Conservation (phyloP, 2,329 filamentous ascomycete genomes). For the Beauveria australis region DNA sequence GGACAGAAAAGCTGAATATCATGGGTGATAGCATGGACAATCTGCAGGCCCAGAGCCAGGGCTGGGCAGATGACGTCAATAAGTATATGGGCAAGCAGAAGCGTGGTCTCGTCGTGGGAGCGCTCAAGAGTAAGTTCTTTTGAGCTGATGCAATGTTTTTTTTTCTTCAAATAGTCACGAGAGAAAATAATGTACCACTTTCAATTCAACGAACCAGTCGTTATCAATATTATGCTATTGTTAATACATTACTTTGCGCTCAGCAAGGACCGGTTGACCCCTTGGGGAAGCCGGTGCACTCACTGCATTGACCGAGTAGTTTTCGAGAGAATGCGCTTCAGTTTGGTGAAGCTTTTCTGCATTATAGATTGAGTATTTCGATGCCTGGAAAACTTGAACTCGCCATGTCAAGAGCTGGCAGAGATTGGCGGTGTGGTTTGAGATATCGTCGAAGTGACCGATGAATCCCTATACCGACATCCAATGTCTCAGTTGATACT, state of each 20-base stretch:
- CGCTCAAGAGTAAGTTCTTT: slow-evolving; percentile 52
- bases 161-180: not conserved
- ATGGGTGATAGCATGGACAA: slow-evolving; percentile 80
- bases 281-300: no score
- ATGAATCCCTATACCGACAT: not conserved
- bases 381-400: no score
- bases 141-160: slow-evolving; percentile 11
- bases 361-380: no score
- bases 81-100: slow-evolving; percentile 87
- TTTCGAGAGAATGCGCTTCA: no score
- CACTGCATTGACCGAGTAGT: no score
- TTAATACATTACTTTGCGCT: no score
- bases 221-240: no score
- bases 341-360: no score
- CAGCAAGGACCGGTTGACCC: no score
- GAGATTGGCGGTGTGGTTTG: not conserved
- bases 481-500: not conserved
- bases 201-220: no score
- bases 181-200: no score
- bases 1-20: slow-evolving; percentile 78
- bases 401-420: not conserved
- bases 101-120: slow-evolving; percentile 68
- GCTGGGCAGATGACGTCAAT: slow-evolving; percentile 79
- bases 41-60: slow-evolving; percentile 69
- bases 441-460: not conserved